Evolutionary conservation across 1,139 yeast genomes (phyloP), one percentile per base, ranked within the genome.

Genomic region (Yamadazyma spencermartinsiae): DNA sequence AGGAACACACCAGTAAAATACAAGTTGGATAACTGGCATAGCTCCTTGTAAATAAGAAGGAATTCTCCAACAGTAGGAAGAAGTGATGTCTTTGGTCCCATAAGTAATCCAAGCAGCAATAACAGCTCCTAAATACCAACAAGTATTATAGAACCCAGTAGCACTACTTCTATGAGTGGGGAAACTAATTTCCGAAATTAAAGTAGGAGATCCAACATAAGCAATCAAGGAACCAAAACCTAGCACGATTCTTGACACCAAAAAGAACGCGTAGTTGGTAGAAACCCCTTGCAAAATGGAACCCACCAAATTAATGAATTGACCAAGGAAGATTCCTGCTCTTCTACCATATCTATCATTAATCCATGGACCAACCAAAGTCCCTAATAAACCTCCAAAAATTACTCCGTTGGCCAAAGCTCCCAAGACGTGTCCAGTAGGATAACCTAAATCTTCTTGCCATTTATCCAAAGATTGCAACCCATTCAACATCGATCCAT

Each of bases 61-160:
- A 39, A 72, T 61, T 43, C 65, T 60, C 78, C 78, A 73, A 15
- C 52, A 38, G 45, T 50, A 44, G 72, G 63, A 46, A 55, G 60
- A 55, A 15, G 39, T 33, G 20, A 46, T 35, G 13, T 68, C 34
- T 26, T 37, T 35, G 23, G 63, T 26, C 64, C 68, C 27, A 65
- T 52, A 18, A 51, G 40, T 18, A 63, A 35, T 65, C 74, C 78
- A 68, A 1, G 83, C 75, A 5, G 82, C 81, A 33, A 78, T 48
- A 20, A 74, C 55, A 4, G 81, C 74, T 30, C 83, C 83, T 33
- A 75, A 48, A 69, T 53, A 63, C 73, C 75, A 73, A 58, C 52
- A 80, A 51, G 31, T 71, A 60, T 72, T 74, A 54, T 67, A 76
- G 31, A 65, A 54, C 17, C 76, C 61, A 18, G 80, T 74, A 21